Percentiles rank a stretch among this genome's conserved stretches.
phyloP scores from a whole-genome alignment of 805 yeast genomes.

The Pichia ethanolica region DNA sequence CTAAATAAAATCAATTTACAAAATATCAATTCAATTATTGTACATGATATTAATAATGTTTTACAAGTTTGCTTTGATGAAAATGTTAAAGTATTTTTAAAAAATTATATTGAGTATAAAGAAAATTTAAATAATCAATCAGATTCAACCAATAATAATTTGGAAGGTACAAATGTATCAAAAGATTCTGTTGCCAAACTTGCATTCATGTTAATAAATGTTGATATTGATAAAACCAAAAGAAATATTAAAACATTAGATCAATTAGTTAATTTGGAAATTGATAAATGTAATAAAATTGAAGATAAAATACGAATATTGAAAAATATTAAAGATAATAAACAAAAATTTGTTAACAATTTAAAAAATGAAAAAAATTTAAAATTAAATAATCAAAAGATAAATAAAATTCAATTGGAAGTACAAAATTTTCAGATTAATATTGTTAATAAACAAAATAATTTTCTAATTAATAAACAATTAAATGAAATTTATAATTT shows the following conservation, averaged over 20 bases:
- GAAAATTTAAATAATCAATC: neutral
- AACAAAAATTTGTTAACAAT: neutral
- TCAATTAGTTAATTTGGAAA: neutral
- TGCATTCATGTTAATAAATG: conserved; percentile 26
- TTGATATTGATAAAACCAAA: conserved; percentile 13
- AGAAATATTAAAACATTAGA: neutral
- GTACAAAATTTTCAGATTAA: neutral
- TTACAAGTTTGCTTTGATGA: conserved; percentile 22
- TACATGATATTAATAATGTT: conserved; percentile 18
- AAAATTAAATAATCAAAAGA: neutral
- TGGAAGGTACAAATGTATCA: conserved; percentile 9
- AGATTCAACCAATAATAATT: too few species aligned
- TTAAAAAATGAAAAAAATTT: neutral
- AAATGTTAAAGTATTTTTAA: conserved; percentile 14
- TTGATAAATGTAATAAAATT: conserved; percentile 11
- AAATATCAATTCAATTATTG: conserved; percentile 13
- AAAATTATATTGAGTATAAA: conserved; percentile 11
- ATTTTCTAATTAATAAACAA: conserved; percentile 3
- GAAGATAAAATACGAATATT: conserved; percentile 4
- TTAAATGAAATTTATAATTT: neutral
- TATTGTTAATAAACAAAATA: neutral
- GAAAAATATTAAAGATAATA: neutral
- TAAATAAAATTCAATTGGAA: neutral
- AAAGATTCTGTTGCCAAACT: conserved; percentile 22
- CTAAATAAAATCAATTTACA: conserved; percentile 18